Percentiles rank a stretch among this genome's conserved stretches.
Evolutionary conservation across 2,329 filamentous ascomycete species (phyloP).

Genomic region (Neofusicoccum sp.): DNA sequence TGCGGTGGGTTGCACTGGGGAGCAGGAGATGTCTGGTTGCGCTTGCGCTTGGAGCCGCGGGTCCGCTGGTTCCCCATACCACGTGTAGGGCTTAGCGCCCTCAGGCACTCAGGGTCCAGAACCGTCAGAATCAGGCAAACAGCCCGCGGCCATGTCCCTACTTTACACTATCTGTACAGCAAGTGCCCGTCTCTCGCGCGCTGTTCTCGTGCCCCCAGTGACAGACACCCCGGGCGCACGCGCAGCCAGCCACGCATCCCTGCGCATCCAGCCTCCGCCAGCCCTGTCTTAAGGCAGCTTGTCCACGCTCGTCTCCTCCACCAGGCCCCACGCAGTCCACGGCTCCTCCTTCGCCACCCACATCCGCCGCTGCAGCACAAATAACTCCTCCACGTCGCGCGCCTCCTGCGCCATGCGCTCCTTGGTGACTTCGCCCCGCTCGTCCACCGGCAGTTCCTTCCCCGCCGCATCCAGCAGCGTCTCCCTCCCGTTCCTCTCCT

Average conservation of each 20-base stretch:
- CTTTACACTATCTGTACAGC: too few species aligned
- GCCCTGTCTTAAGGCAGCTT: conserved; percentile 23
- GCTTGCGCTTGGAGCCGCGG: conserved; percentile 2
- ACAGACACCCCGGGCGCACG: too few species aligned
- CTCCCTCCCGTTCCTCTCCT: conserved; percentile 40
- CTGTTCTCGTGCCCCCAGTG: too few species aligned
- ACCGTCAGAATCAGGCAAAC: background rate
- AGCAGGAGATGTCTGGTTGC: background rate
- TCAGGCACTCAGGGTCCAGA: background rate
- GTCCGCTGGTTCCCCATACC: conserved; percentile 1
- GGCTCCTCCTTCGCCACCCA: conserved; percentile 49
- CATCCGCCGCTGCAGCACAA: conserved; percentile 61
- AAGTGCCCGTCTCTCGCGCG: too few species aligned
- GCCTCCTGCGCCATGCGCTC: background rate
- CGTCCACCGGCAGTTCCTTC: conserved; percentile 11
- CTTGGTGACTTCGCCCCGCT: conserved; percentile 19
- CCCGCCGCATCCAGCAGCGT: conserved; percentile 31
- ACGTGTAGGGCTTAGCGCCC: conserved; percentile 17
- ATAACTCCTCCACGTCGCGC: conserved; percentile 63
- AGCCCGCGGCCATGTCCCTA: background rate
- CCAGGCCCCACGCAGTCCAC: conserved; percentile 69
- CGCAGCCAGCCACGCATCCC: background rate
- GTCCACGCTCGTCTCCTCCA: conserved; percentile 50
- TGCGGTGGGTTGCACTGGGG: background rate
- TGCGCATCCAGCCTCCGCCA: background rate